A percentile compares a stretch with the other conserved stretches of the same genome.
These are phyloP conservation scores for Clathrus columnatus DNA, from an alignment of 768 basidiomycete genomes.

Conservation along the genomic window DNA sequence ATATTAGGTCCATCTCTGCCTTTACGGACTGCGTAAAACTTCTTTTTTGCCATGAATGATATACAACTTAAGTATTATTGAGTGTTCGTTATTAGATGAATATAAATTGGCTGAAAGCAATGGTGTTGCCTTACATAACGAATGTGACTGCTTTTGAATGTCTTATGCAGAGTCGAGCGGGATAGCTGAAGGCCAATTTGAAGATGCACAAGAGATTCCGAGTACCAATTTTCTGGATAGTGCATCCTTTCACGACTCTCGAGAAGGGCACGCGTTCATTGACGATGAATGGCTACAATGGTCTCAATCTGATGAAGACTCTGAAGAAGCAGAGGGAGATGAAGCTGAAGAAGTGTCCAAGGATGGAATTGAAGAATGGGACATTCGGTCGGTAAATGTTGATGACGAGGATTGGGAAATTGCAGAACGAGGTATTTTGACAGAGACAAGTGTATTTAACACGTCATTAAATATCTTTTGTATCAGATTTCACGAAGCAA, in stretches of 20 bases:
- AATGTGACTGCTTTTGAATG: neutral
- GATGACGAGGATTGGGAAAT: conserved; percentile 90
- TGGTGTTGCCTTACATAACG: too few species aligned
- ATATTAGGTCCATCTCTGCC: conserved; percentile 52
- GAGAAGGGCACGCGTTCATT: conserved; percentile 25
- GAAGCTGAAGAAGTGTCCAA: conserved; percentile 25
- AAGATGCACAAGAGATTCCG: conserved; percentile 42
- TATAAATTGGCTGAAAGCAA: too few species aligned
- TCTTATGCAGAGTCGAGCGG: neutral
- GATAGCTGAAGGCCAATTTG: conserved; percentile 43
- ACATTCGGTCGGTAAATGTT: conserved; percentile 37
- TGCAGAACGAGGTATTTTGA: conserved; percentile 60
- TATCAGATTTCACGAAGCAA: conserved; percentile 94
- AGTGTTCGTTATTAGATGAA: too few species aligned
- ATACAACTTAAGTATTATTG: neutral
- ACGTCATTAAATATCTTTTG: neutral
- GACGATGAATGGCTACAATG: conserved; percentile 24
- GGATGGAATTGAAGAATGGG: conserved; percentile 40
- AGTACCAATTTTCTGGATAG: conserved; percentile 2
- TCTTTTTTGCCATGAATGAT: conserved; percentile 18
- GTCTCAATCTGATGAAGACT: conserved; percentile 16
- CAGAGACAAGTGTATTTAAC: neutral
- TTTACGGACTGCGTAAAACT: conserved; percentile 53
- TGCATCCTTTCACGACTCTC: conserved; percentile 15
- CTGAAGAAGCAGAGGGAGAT: conserved; percentile 32